A percentile compares a stretch with the other conserved stretches of the same genome.
phyloP scores from a whole-genome alignment of 2,329 filamentous ascomycete species.

The Daldinia sp. region DNA sequence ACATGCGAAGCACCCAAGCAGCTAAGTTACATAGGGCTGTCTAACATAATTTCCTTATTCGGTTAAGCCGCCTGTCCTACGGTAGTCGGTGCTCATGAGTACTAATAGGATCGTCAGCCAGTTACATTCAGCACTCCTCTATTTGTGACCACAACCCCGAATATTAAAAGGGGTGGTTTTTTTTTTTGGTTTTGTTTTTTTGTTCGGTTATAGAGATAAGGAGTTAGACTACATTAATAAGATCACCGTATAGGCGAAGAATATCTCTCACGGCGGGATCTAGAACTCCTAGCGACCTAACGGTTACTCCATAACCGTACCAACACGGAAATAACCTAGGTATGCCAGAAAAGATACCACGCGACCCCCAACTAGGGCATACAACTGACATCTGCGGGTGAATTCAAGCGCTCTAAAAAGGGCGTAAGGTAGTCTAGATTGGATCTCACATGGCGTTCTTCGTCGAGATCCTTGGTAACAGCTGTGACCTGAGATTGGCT shows the following conservation, averaged over 20 bases:
- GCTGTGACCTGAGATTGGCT: slow-evolving; percentile 25
- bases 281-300: slow-evolving; percentile 10
- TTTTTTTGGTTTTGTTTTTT: too few relatives aligned
- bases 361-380: neutral
- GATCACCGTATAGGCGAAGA: slow-evolving; percentile 17
- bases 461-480: slow-evolving; percentile 35
- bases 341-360: neutral
- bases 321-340: slow-evolving; percentile 1
- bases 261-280: slow-evolving; percentile 4
- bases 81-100: slow-evolving; percentile 24
- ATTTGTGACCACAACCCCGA: slow-evolving; percentile 23
- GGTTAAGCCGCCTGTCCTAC: slow-evolving; percentile 16
- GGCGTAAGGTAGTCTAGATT: slow-evolving; percentile 25
- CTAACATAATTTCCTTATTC: slow-evolving; percentile 27
- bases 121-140: slow-evolving; percentile 24
- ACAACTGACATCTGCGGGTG: slow-evolving; percentile 1
- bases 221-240: slow-evolving; percentile 1
- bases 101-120: slow-evolving; percentile 16
- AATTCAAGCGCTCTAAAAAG: slow-evolving; percentile 12
- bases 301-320: slow-evolving; percentile 4
- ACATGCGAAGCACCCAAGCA: slow-evolving; percentile 32
- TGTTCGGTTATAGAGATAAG: slow-evolving; percentile 20
- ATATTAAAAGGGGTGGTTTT: slow-evolving; percentile 4
- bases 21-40: slow-evolving; percentile 34
- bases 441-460: slow-evolving; percentile 33